Conservation (phyloP, 2,329 filamentous ascomycete genomes). For the Pseudonectria buxi region DNA sequence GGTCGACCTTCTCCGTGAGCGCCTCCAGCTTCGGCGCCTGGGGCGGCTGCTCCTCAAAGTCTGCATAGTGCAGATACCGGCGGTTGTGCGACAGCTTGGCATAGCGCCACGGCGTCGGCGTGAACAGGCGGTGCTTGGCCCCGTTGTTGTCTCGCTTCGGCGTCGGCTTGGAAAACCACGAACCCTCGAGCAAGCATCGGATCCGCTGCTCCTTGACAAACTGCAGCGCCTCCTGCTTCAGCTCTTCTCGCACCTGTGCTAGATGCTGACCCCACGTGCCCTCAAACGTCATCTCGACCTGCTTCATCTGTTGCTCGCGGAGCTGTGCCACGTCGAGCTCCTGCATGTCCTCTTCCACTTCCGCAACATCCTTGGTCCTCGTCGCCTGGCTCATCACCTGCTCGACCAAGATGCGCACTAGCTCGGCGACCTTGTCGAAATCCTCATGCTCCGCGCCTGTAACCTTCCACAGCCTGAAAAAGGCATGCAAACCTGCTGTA, state of each 20-base stretch:
- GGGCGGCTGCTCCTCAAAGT: constrained; percentile 62
- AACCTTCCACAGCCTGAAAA: constrained; percentile 87
- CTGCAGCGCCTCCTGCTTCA: constrained; percentile 84
- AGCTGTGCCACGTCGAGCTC: constrained; percentile 75
- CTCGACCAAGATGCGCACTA: constrained; percentile 84
- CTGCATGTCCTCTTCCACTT: constrained; percentile 82
- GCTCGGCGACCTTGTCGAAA: constrained; percentile 87
- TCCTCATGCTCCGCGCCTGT: constrained; percentile 80
- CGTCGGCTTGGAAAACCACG: constrained; percentile 67
- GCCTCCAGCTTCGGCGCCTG: constrained; percentile 65
- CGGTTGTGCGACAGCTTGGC: constrained; percentile 86
- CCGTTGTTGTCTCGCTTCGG: constrained; percentile 31
- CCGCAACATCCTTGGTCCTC: constrained; percentile 74
- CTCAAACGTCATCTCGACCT: constrained; percentile 85
- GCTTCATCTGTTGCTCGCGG: constrained; percentile 85
- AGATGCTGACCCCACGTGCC: constrained; percentile 91
- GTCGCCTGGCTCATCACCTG: constrained; percentile 78
- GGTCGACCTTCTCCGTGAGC: constrained; percentile 75
- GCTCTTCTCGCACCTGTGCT: constrained; percentile 80
- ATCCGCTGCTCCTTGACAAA: constrained; percentile 98
- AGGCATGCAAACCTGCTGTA: constrained; percentile 75
- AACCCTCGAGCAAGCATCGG: constrained; percentile 77
- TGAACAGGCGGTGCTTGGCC: constrained; percentile 33
- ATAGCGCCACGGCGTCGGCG: constrained; percentile 66
- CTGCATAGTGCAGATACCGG: constrained; percentile 81